Percentiles rank a stretch among this genome's conserved stretches.
Conservation (phyloP, 345 rosid species). For the Linum trigynum region DNA sequence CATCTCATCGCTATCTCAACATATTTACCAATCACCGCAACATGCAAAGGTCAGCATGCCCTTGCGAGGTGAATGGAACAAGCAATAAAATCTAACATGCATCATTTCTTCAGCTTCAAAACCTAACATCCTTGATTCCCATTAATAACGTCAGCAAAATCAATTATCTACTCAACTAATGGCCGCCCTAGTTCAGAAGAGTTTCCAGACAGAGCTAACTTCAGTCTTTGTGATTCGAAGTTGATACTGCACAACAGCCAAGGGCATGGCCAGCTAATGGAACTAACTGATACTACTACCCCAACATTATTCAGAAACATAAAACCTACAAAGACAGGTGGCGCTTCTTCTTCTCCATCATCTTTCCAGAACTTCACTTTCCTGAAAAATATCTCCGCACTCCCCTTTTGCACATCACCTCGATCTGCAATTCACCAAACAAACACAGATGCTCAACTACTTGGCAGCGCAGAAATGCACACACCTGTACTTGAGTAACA, state of each 20-base stretch:
- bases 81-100: background rate
- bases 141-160: no score
- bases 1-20: background rate
- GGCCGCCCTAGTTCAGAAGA: background rate
- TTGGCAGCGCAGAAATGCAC: background rate
- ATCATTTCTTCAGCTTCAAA: background rate
- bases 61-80: background rate
- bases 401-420: slow-evolving; percentile 79
- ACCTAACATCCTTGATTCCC: no score
- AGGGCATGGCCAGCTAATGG: background rate
- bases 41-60: background rate
- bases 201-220: background rate
- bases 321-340: slow-evolving; percentile 99
- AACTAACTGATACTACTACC: background rate
- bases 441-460: background rate
- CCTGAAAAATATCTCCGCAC: slow-evolving; percentile 88
- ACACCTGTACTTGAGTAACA: background rate
- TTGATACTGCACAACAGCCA: background rate
- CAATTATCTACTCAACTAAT: background rate
- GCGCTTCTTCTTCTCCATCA: slow-evolving; percentile 89
- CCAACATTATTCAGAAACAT: slow-evolving; percentile 18
- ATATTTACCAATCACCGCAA: background rate
- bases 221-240: no score
- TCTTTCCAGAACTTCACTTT: slow-evolving; percentile 99
- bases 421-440: slow-evolving; percentile 44